A percentile compares a stretch with the other conserved stretches of the same genome.
Conservation (phyloP, 805 yeast genomes). For the Vanderwaltozyma verrucispora region DNA sequence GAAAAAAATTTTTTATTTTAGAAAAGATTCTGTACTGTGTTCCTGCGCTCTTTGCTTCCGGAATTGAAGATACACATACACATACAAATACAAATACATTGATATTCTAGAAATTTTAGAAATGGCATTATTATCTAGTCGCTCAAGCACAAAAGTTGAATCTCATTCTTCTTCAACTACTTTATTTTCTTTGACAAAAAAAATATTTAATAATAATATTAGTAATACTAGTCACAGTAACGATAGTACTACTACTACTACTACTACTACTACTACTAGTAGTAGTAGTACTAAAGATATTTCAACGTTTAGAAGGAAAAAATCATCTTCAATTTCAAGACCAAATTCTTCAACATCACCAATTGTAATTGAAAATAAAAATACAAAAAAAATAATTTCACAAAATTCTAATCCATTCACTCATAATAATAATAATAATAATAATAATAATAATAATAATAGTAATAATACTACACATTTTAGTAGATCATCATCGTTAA, state of each 20-base stretch:
- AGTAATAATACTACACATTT: too few relatives aligned
- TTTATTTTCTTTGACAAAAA: slow-evolving; percentile 1
- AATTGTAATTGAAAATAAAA: neutral
- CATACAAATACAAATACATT: too few relatives aligned
- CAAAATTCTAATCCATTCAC: slow-evolving; percentile 2
- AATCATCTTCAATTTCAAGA: neutral
- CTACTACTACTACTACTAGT: neutral
- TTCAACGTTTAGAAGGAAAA: neutral
- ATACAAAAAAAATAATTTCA: neutral
- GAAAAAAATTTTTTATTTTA: too few relatives aligned
- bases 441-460: too few relatives aligned
- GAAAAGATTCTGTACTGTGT: too few relatives aligned
- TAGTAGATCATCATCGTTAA: neutral
- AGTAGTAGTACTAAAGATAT: neutral
- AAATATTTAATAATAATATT: slow-evolving; percentile 1
- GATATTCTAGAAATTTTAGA: too few relatives aligned
- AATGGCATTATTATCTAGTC: slow-evolving; percentile 1
- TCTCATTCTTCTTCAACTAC: neutral
- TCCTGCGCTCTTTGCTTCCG: too few relatives aligned
- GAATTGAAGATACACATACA: too few relatives aligned
- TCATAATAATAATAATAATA: neutral
- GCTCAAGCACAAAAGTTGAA: neutral
- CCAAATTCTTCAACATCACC: neutral
- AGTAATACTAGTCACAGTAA: slow-evolving; percentile 2
- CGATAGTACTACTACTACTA: slow-evolving; percentile 3